Evolutionary conservation across 345 rosid species (phyloP), one percentile per base, ranked within the genome.

Genomic region (Moringa oleifera): DNA sequence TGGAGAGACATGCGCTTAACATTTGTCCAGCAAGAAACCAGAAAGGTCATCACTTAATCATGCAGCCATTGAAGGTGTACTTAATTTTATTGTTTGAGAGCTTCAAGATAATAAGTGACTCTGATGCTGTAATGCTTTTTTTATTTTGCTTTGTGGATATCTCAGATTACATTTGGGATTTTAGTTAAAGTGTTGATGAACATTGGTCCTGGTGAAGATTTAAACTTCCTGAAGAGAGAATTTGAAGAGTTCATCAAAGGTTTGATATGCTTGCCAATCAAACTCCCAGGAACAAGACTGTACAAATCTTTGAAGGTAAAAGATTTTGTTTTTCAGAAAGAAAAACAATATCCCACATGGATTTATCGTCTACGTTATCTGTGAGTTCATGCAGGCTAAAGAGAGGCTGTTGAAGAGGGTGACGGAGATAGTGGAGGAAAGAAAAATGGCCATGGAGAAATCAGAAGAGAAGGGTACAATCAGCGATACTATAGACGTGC

Each of bases 171-270:
- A 17, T 93, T 93, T 53, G 75, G 74, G 70, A 78, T 90, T 20
- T 59, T 93, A 81, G 88, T 86, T 0, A 90, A 84, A 71, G 85
- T 78, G 61, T 64, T 93, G 74, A 80, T 86, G 82, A 85, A 91
- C 69, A 64, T 75, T 31, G 83, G 78, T 56, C 89, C 89, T 0
- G 88, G 94, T 16, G 85, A 76, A 63, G 96, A 93, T 59, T 71
- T 93, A 33, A 67, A 93, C 69, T 78, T 67, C 51, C 61, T 93
- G 11, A 83, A 85, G 59, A 75, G 64, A 55, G 96, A 93, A 61
- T 93, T 93, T 47, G 84, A 84, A 73, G 96, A 90, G 59, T 87
- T 86, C 62, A 81, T 93, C 75, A 93, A 90, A 80, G 98, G 94
- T 6, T 77, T 93, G 62, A 93, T 93, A 62, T 93, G 96, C 71